A percentile compares a stretch with the other conserved stretches of the same genome.
Conservation (phyloP, 192 early-diverging fungal species). For the Irineochytrium annulatum region DNA sequence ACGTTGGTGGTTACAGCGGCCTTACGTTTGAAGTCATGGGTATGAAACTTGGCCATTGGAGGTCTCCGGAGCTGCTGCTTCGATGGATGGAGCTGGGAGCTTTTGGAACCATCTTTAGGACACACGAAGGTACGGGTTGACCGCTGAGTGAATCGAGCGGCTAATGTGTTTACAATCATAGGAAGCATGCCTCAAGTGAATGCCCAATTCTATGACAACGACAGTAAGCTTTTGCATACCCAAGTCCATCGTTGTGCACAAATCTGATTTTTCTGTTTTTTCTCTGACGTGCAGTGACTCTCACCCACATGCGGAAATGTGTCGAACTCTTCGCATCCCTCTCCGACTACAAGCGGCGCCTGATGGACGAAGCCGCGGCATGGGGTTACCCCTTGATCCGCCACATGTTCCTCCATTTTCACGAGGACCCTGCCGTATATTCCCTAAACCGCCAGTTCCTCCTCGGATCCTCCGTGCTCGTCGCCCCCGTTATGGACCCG, state of each 20-base stretch:
- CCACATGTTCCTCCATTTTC: constrained; percentile 32
- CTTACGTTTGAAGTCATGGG: constrained; percentile 21
- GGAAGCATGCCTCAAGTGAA: constrained; percentile 25
- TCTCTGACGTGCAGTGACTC: background rate
- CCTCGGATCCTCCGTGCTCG: constrained; percentile 27
- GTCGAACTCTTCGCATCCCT: constrained; percentile 8
- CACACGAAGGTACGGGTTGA: background rate
- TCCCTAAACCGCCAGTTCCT: constrained; percentile 40
- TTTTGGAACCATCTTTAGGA: constrained; percentile 25
- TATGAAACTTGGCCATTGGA: constrained; percentile 13
- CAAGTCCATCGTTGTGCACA: constrained; percentile 6
- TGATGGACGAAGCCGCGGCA: constrained; percentile 27
- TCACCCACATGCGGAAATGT: background rate
- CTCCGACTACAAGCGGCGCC: constrained; percentile 20
- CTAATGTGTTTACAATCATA: background rate
- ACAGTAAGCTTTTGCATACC: constrained; percentile 30
- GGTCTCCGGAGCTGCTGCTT: constrained; percentile 19
- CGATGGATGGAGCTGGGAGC: constrained; percentile 44
- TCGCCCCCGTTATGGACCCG: constrained; percentile 30
- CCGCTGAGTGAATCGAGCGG: constrained; percentile 12
- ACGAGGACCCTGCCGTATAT: constrained; percentile 22
- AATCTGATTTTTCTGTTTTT: no score
- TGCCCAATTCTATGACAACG: constrained; percentile 39
- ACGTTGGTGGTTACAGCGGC: constrained; percentile 36
- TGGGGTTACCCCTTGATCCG: constrained; percentile 38